Evolutionary conservation across 192 early-diverging fungal genomes (phyloP).

Genomic region (Coemansia sp.): DNA sequence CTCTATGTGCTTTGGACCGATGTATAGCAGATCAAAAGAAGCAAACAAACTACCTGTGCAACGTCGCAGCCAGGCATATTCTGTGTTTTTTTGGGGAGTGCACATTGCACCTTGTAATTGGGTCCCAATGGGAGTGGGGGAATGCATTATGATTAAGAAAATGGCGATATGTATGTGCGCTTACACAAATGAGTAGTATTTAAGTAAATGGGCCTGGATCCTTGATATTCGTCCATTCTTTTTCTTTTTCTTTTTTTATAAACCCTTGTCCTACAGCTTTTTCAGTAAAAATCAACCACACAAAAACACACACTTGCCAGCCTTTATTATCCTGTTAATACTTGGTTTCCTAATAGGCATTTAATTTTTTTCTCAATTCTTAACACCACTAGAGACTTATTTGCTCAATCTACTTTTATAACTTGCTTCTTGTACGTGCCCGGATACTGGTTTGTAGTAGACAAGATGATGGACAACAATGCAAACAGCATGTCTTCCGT

Average conservation of each 20-base stretch:
- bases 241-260: not conserved
- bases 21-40: too few species aligned
- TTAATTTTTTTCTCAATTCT: not conserved
- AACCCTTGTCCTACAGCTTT: not conserved
- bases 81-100: too few species aligned
- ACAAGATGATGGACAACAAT: conserved; percentile 4
- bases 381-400: not conserved
- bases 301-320: not conserved
- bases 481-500: conserved; percentile 1
- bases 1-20: too few species aligned
- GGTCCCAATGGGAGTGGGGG: not conserved
- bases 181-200: not conserved
- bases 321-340: not conserved
- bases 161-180: not conserved
- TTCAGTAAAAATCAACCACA: not conserved
- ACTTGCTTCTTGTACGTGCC: not conserved
- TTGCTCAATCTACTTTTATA: not conserved
- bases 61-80: too few species aligned
- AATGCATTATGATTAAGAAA: not conserved
- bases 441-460: too few species aligned
- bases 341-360: not conserved
- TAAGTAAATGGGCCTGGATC: not conserved
- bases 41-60: too few species aligned
- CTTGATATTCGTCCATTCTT: not conserved
- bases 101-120: too few species aligned